Evolutionary conservation across 2,329 filamentous ascomycete species (phyloP).

Genomic region (Apiospora rasikravindrae): DNA sequence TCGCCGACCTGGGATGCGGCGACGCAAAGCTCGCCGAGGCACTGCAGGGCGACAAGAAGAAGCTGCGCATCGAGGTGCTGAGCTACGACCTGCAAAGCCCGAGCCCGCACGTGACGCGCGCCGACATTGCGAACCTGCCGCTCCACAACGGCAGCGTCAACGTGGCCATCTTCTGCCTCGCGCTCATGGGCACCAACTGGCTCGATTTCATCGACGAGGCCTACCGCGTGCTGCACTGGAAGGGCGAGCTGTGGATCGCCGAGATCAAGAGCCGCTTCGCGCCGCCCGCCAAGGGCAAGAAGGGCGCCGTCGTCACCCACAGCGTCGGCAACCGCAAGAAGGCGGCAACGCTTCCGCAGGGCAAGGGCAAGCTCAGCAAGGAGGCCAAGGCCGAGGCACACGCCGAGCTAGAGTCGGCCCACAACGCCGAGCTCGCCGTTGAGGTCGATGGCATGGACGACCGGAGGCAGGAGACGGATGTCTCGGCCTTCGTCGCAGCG

Average conservation of each 20-base stretch:
- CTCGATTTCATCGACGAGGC: conserved; percentile 95
- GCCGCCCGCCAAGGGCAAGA: conserved; percentile 53
- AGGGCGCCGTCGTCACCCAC: conserved; percentile 61
- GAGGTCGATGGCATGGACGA: conserved; percentile 73
- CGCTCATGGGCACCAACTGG: conserved; percentile 99
- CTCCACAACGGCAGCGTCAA: conserved; percentile 77
- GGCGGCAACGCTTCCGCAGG: conserved; percentile 25
- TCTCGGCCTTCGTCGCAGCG: conserved; percentile 84
- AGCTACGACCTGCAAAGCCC: conserved; percentile 88
- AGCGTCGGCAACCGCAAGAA: conserved; percentile 74
- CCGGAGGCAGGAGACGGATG: conserved; percentile 77
- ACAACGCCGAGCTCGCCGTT: conserved; percentile 65
- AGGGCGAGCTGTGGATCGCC: conserved; percentile 94
- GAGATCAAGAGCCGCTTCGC: conserved; percentile 96
- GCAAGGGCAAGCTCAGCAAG: conserved; percentile 45
- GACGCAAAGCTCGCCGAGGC: conserved; percentile 81
- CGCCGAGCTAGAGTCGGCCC: conserved; percentile 54
- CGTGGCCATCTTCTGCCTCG: conserved; percentile 92
- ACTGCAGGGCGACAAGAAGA: conserved; percentile 66
- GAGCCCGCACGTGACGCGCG: conserved; percentile 77
- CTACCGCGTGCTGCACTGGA: conserved; percentile 87
- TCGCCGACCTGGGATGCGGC: conserved; percentile 93
- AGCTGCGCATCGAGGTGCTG: conserved; percentile 74
- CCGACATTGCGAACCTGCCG: conserved; percentile 87
- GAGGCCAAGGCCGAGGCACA: conserved; percentile 48